Percentiles rank a stretch among this genome's conserved stretches.
phyloP scores from a whole-genome alignment of 2,329 filamentous ascomycete species.

The Phialophora tarda region DNA sequence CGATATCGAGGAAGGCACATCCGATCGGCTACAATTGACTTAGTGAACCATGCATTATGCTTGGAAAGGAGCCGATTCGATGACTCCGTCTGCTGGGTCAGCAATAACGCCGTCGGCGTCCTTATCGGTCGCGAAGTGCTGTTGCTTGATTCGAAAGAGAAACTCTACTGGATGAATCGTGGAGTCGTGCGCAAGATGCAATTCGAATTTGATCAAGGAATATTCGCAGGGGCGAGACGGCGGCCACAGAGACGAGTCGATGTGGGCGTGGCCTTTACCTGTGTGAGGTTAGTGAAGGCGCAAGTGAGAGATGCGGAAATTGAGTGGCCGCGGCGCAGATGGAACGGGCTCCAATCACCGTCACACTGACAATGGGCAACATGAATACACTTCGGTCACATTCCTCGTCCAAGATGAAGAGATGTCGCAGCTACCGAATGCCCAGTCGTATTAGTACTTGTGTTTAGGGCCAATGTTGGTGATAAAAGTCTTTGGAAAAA shows the following conservation, averaged over 20 bases:
- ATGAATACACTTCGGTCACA: neutral
- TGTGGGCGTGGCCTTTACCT: slow-evolving; percentile 3
- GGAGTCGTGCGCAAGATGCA: neutral
- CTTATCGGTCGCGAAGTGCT: no score
- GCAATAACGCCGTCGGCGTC: neutral
- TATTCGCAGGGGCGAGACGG: slow-evolving; percentile 10
- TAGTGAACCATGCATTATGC: neutral
- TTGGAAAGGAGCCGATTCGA: slow-evolving; percentile 15
- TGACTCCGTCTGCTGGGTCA: neutral
- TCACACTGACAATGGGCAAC: neutral
- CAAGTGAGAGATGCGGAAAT: slow-evolving; percentile 23
- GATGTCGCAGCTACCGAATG: neutral
- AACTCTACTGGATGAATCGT: neutral
- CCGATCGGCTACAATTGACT: neutral
- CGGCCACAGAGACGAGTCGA: slow-evolving; percentile 13
- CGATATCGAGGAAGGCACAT: neutral
- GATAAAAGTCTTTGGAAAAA: neutral
- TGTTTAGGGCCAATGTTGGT: neutral
- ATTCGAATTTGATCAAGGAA: slow-evolving; percentile 12
- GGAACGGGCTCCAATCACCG: slow-evolving; percentile 5
- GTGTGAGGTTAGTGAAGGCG: slow-evolving; percentile 14
- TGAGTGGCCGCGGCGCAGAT: slow-evolving; percentile 9
- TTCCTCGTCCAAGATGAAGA: neutral
- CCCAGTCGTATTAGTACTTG: neutral
- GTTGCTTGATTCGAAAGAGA: neutral